Evolutionary conservation across 352 stramenopile species (phyloP).

Genomic region (Globisporangium uncinulatum): DNA sequence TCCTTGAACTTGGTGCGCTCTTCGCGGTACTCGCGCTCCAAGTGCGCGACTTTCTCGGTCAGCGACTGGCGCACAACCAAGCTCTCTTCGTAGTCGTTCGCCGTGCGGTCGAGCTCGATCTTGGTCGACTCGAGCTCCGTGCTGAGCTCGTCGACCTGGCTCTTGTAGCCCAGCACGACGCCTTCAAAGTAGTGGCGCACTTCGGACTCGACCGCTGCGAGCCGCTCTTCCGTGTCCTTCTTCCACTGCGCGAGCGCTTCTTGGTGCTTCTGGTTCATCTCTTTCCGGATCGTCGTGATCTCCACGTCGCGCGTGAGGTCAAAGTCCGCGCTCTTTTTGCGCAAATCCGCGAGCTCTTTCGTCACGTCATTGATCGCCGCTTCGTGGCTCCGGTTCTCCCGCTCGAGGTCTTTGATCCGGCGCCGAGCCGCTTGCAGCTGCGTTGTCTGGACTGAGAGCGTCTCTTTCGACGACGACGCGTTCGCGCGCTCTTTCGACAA

Average conservation of each 20-base stretch:
- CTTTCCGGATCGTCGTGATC: slow-evolving; percentile 61
- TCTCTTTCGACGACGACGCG: slow-evolving; percentile 68
- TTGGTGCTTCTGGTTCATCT: slow-evolving; percentile 74
- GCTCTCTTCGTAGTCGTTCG: slow-evolving; percentile 78
- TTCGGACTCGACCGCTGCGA: slow-evolving; percentile 66
- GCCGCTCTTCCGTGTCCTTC: slow-evolving; percentile 70
- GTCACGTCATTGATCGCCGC: slow-evolving; percentile 47
- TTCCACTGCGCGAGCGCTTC: slow-evolving; percentile 71
- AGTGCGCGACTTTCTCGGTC: slow-evolving; percentile 73
- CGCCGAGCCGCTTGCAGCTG: slow-evolving; percentile 56
- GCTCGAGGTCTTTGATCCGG: slow-evolving; percentile 69
- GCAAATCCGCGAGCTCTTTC: slow-evolving; percentile 63
- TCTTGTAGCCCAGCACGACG: slow-evolving; percentile 42
- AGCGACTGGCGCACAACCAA: slow-evolving; percentile 62
- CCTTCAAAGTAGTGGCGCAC: slow-evolving; percentile 68
- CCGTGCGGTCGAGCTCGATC: slow-evolving; percentile 68
- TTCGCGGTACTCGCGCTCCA: slow-evolving; percentile 76
- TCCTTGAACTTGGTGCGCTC: slow-evolving; percentile 72
- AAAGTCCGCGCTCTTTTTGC: slow-evolving; percentile 71
- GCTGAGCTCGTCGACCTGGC: slow-evolving; percentile 56
- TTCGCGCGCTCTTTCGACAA: slow-evolving; percentile 56
- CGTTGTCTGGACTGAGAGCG: slow-evolving; percentile 60
- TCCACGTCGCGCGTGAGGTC: slow-evolving; percentile 64
- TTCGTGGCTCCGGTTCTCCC: slow-evolving; percentile 44
- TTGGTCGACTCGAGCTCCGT: slow-evolving; percentile 64